Base-by-base conservation (phyloP, 805 yeast genomes). In the Metschnikowia rubicola region DNA sequence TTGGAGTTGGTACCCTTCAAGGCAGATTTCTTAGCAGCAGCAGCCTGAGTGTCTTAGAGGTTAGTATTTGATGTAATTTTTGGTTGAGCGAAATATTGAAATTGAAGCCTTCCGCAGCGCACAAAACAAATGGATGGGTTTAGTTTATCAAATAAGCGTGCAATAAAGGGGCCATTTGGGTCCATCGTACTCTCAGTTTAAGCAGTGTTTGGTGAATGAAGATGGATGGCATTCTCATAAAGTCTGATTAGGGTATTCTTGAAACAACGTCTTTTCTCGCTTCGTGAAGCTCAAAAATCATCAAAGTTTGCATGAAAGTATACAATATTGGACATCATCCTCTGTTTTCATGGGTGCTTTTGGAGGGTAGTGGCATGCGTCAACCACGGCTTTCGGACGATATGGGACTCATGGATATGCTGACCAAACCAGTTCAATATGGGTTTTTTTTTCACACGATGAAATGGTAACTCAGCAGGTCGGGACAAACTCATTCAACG, bases 1-100 rank as follows among this genome's bases (percentile, higher is more conserved):
- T 86, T 81, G 67, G 88, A 82, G 83, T 89, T 86, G 67, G 92
- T 81, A 79, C 99, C 99, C 81, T 92, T 94, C 73, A 86, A 86
- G 77, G 88, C 97, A 75, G 97, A 94, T 83, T 92, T 94, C 85
- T 94, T 90, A 76, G 99, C 98, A 77, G 88, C 82, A 73, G 89
- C 80, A 79, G 99, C 99, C 83, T 94, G 87, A 62, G 78, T 73
- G 62, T 65, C 65, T 47, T 47, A 35, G 39, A 40, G 65, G 63
- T 69, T 63, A 64, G 32, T 35, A 43, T 29, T 26, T 17, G 13
- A 7, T 6, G 15, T 33, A 10, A 6, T 17, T 34, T 17, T 28
- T 9, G 5, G 34, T 10, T 15, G 10, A 3, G 33, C 6, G 11
- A 9, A 5, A 8, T 11, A 6, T 31, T 31, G 33, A 31, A 31